Evolutionary conservation across 805 yeast species (phyloP), one percentile per base, ranked within the genome.

Genomic region (Candida nanaspora): DNA sequence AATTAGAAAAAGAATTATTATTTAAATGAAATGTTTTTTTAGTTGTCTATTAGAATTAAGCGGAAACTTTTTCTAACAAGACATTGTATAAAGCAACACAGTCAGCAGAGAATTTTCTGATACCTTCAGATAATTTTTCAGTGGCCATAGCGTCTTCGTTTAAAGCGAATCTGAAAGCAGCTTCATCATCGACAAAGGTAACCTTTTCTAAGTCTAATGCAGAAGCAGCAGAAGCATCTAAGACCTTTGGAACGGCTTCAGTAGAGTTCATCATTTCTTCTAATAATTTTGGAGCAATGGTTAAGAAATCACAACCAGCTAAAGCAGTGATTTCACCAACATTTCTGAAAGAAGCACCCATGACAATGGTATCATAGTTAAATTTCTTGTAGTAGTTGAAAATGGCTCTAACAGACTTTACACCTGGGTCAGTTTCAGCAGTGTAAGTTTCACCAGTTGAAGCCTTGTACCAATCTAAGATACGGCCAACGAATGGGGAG

Each of bases 311-410:
- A 62, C 86, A 82, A 67, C 99, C 99, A 45, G 98, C 97, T 57
- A 93, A 76, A 56, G 94, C 96, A 69, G 82, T 83, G 70, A 93
- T 86, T 74, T 91, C 98, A 54, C 88, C 96, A 48, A 72, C 68
- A 76, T 89, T 93, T 81, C 99, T 91, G 88, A 93, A 91, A 45
- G 98, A 91, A 46, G 99, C 99, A 70, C 98, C 99, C 99, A 93
- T 93, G 62, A 93, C 98, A 63, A 93, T 89, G 66, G 99, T 93
- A 59, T 91, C 77, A 81, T 93, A 93, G 56, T 82, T 91, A 69
- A 68, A 86, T 74, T 91, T 91, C 82, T 93, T 93, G 85, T 93
- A 93, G 81, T 93, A 93, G 84, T 89, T 85, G 86, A 66, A 93
- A 68, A 93, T 93, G 47, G 62, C 64, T 69, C 80, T 82, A 56